A percentile compares a stretch with the other conserved stretches of the same genome.
Evolutionary conservation across 2,329 filamentous ascomycete species (phyloP).

Genomic region (Raffaelea albimanens): DNA sequence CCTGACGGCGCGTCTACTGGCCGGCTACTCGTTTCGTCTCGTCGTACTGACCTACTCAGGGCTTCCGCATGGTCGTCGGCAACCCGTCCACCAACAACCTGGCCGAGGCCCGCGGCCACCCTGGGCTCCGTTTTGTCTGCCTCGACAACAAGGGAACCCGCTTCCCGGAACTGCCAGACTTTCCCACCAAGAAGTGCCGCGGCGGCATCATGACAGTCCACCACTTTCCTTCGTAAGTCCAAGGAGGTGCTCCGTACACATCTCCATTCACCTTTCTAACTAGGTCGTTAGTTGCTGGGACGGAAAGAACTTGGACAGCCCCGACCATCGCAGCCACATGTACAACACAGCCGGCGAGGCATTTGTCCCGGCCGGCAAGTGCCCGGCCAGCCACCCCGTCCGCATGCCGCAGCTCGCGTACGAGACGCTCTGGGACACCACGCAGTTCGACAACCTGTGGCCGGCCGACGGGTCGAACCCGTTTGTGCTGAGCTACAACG

Average conservation of each 20-base stretch:
- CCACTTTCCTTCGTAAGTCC: conserved; percentile 27
- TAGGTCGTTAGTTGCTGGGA: conserved; percentile 44
- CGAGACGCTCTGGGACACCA: conserved; percentile 36
- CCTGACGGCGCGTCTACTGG: too few relatives aligned
- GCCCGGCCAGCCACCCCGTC: conserved; percentile 20
- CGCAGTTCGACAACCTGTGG: conserved; percentile 26
- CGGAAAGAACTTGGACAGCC: conserved; percentile 43
- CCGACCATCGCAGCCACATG: conserved; percentile 33
- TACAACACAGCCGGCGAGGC: conserved; percentile 18
- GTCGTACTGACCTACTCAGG: too few relatives aligned
- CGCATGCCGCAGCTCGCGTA: conserved; percentile 26
- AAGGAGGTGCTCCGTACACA: too few relatives aligned
- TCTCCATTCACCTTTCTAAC: conserved; percentile 5
- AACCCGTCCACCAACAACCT: conserved; percentile 22
- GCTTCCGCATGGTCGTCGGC: conserved; percentile 34
- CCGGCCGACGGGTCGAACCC: conserved; percentile 21
- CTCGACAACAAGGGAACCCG: conserved; percentile 28
- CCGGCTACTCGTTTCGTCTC: too few relatives aligned
- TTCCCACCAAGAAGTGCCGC: conserved; percentile 27
- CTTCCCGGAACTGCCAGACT: conserved; percentile 28
- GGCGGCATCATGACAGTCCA: conserved; percentile 31
- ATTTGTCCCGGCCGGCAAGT: conserved; percentile 16
- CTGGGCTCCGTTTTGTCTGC: conserved; percentile 14
- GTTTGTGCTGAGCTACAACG: conserved; percentile 19
- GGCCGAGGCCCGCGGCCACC: too few relatives aligned